These are phyloP conservation scores for Mucor circinelloides DNA, from an alignment of 371 early-diverging fungal species.

Conservation along the genomic window DNA sequence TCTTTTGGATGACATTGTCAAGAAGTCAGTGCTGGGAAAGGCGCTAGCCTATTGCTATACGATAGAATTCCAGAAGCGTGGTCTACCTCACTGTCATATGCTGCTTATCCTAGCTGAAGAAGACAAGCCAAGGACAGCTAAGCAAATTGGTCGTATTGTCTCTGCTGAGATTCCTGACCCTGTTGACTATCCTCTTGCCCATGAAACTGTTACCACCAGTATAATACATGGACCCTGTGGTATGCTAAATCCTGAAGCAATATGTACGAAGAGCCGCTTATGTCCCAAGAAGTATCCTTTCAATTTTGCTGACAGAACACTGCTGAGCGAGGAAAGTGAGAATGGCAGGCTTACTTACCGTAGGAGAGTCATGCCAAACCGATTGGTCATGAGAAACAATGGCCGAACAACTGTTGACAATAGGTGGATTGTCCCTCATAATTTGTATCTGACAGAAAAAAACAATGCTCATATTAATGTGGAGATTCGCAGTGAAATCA, in stretches of 20 bases:
- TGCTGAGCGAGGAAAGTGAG: no score
- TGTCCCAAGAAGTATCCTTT: slow-evolving; percentile 2
- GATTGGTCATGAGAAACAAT: background rate
- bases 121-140: slow-evolving; percentile 17
- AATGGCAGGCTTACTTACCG: no score
- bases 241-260: slow-evolving; percentile 2
- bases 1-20: slow-evolving; percentile 27
- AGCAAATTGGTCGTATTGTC: slow-evolving; percentile 25
- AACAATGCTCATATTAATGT: slow-evolving; percentile 34
- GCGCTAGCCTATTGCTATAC: background rate
- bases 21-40: slow-evolving; percentile 21
- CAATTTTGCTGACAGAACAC: background rate
- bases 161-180: slow-evolving; percentile 35
- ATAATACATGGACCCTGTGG: slow-evolving; percentile 46
- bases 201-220: slow-evolving; percentile 19
- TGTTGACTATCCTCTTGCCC: slow-evolving; percentile 14
- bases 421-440: slow-evolving; percentile 28
- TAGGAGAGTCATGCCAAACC: no score
- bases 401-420: slow-evolving; percentile 22
- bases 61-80: slow-evolving; percentile 33
- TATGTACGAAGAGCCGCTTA: slow-evolving; percentile 25
- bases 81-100: slow-evolving; percentile 33
- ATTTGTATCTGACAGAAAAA: slow-evolving; percentile 24
- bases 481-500: slow-evolving; percentile 42
- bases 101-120: slow-evolving; percentile 23